Evolutionary conservation across 768 basidiomycete species (phyloP).

Genomic region (Lactifluus pinguis): DNA sequence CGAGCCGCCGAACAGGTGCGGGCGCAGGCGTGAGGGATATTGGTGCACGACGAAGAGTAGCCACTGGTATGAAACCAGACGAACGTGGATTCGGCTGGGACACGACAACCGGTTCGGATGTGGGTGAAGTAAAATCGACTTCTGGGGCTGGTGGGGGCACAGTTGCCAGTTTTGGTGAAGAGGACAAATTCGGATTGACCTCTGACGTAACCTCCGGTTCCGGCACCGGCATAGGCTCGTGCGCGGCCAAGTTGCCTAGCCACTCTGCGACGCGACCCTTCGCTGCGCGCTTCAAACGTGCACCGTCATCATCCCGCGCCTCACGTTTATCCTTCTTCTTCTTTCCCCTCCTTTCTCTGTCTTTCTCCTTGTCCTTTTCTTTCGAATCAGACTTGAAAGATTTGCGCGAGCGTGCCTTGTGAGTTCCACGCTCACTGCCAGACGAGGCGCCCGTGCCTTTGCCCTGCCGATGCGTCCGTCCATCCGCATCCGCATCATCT

Average conservation of each 20-base stretch:
- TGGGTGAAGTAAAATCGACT: neutral
- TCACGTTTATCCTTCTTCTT: constrained; percentile 9
- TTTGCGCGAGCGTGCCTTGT: constrained; percentile 15
- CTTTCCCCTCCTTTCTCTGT: constrained; percentile 24
- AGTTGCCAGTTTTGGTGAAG: neutral
- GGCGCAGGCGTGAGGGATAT: neutral
- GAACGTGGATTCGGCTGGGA: constrained; percentile 52
- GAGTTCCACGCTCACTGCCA: constrained; percentile 17
- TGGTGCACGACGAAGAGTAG: constrained; percentile 34
- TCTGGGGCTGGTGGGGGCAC: too few species aligned
- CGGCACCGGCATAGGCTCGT: constrained; percentile 20
- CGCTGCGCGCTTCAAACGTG: constrained; percentile 36
- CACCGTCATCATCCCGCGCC: constrained; percentile 30
- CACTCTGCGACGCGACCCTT: constrained; percentile 73
- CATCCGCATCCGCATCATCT: constrained; percentile 2
- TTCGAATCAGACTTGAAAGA: constrained; percentile 4
- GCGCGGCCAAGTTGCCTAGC: constrained; percentile 58
- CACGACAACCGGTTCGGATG: neutral
- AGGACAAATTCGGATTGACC: neutral
- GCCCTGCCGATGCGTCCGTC: constrained; percentile 15
- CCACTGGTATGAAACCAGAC: constrained; percentile 65
- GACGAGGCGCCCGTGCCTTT: constrained; percentile 16
- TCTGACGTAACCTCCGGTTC: neutral
- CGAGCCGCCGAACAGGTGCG: neutral
- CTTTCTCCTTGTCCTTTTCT: constrained; percentile 22